phyloP scores from a whole-genome alignment of 2,329 filamentous ascomycete genomes.

The Sporothrix sp. region DNA sequence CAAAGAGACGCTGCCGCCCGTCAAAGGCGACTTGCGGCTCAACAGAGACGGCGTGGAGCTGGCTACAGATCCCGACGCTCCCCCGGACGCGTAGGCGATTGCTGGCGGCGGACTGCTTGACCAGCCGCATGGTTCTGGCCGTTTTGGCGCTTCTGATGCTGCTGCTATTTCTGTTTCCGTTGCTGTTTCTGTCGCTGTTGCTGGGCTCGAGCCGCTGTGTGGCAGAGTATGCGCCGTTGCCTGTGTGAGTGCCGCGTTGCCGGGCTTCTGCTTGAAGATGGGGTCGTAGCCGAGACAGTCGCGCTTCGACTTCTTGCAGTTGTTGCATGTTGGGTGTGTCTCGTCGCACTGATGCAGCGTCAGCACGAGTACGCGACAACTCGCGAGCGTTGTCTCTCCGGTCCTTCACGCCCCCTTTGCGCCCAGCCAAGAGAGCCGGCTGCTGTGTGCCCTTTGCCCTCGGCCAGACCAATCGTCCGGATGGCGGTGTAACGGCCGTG shows the following conservation, averaged over 20 bases:
- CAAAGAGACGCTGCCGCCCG: no score
- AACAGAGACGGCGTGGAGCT: no score
- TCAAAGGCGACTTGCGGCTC: no score
- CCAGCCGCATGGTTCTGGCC: no score
- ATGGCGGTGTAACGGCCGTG: background rate
- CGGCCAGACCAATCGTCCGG: background rate
- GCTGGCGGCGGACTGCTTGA: no score
- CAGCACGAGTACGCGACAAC: no score
- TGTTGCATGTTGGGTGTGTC: conserved; percentile 81
- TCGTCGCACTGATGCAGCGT: conserved; percentile 99
- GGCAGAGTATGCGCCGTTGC: background rate
- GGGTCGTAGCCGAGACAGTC: conserved; percentile 81
- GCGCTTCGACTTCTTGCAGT: conserved; percentile 81
- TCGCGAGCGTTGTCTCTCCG: no score
- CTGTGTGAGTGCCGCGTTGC: conserved; percentile 9
- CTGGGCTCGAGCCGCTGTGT: background rate
- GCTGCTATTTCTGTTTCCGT: background rate
- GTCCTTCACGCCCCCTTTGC: no score
- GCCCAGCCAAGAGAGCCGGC: no score
- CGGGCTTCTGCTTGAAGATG: conserved; percentile 66
- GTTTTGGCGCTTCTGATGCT: no score
- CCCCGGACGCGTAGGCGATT: no score
- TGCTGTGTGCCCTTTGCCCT: background rate
- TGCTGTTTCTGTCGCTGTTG: background rate
- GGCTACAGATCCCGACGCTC: no score